These are phyloP conservation scores for Phalaenopsis equestris DNA, from an alignment of 106 monocot genomes.

Conservation along the genomic window DNA sequence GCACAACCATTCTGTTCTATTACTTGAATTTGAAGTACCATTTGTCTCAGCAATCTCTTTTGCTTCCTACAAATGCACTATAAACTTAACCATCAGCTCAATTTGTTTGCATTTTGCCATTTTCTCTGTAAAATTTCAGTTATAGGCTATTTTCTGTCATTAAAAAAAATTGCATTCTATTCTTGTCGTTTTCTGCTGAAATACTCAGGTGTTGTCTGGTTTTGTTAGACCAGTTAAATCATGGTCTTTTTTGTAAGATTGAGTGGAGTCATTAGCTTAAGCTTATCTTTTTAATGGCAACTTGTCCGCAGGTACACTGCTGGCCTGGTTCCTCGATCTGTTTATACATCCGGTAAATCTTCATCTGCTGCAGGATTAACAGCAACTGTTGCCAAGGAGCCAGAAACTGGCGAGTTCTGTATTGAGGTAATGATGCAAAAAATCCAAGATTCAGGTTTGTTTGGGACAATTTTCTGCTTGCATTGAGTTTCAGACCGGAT, in stretches of 20 bases:
- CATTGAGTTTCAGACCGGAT: too few relatives aligned
- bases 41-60: neutral
- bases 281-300: neutral
- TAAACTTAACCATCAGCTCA: neutral
- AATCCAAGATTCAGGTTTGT: neutral
- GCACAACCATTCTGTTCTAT: neutral
- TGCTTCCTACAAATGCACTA: neutral
- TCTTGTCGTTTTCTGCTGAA: neutral
- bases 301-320: slow-evolving; percentile 60
- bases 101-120: neutral
- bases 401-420: slow-evolving; percentile 97
- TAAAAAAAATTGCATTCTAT: neutral
- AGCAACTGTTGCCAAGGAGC: slow-evolving; percentile 97
- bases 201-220: neutral
- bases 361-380: slow-evolving; percentile 98
- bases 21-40: neutral
- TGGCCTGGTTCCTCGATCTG: slow-evolving; percentile 83
- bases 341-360: slow-evolving; percentile 99
- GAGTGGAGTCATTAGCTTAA: too few relatives aligned
- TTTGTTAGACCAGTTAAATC: neutral
- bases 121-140: neutral
- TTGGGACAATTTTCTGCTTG: too few relatives aligned
- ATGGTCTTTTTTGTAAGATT: neutral
- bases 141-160: neutral
- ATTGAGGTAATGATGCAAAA: slow-evolving; percentile 64